Evolutionary conservation across 2,329 filamentous ascomycete species (phyloP).

Genomic region (Fusarium secorum): DNA sequence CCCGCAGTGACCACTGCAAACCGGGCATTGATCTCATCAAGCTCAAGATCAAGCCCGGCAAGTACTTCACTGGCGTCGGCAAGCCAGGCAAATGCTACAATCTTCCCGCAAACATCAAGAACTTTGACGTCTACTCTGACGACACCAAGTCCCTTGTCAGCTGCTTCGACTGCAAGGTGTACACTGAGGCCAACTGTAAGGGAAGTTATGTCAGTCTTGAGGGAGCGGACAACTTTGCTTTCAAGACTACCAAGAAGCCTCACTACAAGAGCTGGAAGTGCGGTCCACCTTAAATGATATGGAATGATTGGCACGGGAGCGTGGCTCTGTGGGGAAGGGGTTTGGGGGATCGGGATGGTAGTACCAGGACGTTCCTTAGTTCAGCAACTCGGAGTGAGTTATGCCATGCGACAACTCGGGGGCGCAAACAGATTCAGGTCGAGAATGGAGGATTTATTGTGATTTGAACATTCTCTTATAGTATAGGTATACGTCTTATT

Average conservation of each 20-base stretch:
- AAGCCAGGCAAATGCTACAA: neutral
- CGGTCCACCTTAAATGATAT: neutral
- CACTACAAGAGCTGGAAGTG: slow-evolving; percentile 5
- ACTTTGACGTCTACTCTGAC: neutral
- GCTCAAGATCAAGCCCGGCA: neutral
- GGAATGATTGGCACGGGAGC: accelerated
- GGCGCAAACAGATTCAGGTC: neutral
- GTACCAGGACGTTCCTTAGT: neutral
- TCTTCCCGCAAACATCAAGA: slow-evolving; percentile 1
- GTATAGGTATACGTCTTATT: neutral
- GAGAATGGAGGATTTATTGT: neutral
- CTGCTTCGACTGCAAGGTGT: slow-evolving; percentile 11
- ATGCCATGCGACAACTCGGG: neutral
- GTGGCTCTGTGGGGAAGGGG: neutral
- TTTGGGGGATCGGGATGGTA: neutral
- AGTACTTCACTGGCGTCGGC: neutral
- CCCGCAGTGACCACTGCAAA: neutral
- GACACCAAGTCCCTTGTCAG: neutral
- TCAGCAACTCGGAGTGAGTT: neutral
- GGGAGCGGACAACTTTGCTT: neutral
- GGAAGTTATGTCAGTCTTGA: neutral
- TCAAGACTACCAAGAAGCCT: neutral
- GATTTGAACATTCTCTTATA: neutral
- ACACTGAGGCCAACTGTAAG: neutral
- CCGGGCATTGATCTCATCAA: neutral